phyloP scores from a whole-genome alignment of 2,329 filamentous ascomycete genomes.

The Rachicladosporium sp. region DNA sequence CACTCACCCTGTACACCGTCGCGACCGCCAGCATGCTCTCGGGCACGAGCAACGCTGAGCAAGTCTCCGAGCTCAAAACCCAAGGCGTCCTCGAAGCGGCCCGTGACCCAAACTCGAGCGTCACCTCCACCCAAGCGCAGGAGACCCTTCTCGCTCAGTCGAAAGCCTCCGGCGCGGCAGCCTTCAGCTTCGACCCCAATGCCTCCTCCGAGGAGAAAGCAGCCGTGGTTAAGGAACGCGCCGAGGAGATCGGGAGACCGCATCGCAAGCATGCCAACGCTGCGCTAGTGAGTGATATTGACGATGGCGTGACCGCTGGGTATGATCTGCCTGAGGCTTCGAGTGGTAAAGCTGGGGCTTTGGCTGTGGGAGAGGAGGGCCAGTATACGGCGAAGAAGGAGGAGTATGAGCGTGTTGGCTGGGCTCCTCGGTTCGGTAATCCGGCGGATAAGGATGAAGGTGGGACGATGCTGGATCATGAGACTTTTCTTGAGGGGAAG shows the following conservation, averaged over 20 bases:
- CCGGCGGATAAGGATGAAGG: slow-evolving; percentile 43
- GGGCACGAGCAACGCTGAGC: slow-evolving; percentile 10
- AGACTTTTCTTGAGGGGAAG: slow-evolving; percentile 73
- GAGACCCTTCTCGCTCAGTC: slow-evolving; percentile 64
- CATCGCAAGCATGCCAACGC: slow-evolving; percentile 48
- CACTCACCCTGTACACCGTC: slow-evolving; percentile 1
- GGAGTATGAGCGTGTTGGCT: slow-evolving; percentile 53
- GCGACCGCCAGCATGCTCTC: slow-evolving; percentile 6
- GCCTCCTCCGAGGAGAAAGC: slow-evolving; percentile 74
- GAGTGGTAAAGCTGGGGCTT: slow-evolving; percentile 47
- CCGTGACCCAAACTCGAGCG: slow-evolving; percentile 53
- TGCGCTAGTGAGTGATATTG: slow-evolving; percentile 66
- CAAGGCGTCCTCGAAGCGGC: slow-evolving; percentile 71
- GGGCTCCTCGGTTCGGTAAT: slow-evolving; percentile 77
- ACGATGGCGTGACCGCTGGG: slow-evolving; percentile 54
- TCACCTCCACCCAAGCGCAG: slow-evolving; percentile 61
- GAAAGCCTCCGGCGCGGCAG: slow-evolving; percentile 62
- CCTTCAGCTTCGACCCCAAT: slow-evolving; percentile 78
- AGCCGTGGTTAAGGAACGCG: slow-evolving; percentile 53
- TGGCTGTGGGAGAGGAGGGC: slow-evolving; percentile 41
- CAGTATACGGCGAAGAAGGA: slow-evolving; percentile 4
- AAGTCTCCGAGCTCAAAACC: slow-evolving; percentile 57
- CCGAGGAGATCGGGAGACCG: slow-evolving; percentile 12
- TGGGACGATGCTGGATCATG: slow-evolving; percentile 65
- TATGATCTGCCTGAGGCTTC: slow-evolving; percentile 68